Conservation (phyloP, 2,329 filamentous ascomycete species). For the Aschersonia sp. region DNA sequence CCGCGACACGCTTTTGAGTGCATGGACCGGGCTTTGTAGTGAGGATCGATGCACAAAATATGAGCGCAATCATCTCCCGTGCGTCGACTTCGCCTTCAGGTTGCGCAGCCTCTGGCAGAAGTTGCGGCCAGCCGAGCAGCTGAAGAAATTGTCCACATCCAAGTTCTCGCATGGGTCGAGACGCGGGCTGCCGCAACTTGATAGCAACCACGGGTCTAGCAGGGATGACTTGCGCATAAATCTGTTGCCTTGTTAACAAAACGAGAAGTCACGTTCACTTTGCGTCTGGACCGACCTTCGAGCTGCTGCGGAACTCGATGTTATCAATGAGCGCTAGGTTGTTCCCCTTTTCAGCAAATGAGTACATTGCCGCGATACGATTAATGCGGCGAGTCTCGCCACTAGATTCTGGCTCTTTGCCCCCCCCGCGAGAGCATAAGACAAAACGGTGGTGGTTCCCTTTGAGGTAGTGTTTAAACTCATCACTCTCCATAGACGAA, state of each 20-base stretch:
- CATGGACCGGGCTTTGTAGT: neutral
- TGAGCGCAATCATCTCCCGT: neutral
- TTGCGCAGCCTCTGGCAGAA: neutral
- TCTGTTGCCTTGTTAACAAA: neutral
- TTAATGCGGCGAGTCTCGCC: neutral
- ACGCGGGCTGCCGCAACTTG: too few species aligned
- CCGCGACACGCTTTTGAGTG: neutral
- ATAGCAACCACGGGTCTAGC: neutral
- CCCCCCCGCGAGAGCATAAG: slow-evolving; percentile 26
- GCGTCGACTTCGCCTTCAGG: neutral
- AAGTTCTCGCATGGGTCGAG: neutral
- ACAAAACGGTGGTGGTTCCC: slow-evolving; percentile 47
- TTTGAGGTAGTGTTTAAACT: slow-evolving; percentile 41
- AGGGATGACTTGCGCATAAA: neutral
- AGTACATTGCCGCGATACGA: neutral
- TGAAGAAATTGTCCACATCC: neutral
- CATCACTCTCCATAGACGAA: slow-evolving; percentile 24
- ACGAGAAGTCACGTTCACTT: neutral
- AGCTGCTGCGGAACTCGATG: slow-evolving; percentile 30
- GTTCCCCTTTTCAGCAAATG: slow-evolving; percentile 31
- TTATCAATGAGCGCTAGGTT: slow-evolving; percentile 51
- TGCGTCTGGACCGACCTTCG: neutral
- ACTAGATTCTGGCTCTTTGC: neutral
- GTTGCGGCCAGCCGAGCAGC: neutral
- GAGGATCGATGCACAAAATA: neutral